Evolutionary conservation across 2,329 filamentous ascomycete genomes (phyloP).

Genomic region (Fusarium mangiferae): DNA sequence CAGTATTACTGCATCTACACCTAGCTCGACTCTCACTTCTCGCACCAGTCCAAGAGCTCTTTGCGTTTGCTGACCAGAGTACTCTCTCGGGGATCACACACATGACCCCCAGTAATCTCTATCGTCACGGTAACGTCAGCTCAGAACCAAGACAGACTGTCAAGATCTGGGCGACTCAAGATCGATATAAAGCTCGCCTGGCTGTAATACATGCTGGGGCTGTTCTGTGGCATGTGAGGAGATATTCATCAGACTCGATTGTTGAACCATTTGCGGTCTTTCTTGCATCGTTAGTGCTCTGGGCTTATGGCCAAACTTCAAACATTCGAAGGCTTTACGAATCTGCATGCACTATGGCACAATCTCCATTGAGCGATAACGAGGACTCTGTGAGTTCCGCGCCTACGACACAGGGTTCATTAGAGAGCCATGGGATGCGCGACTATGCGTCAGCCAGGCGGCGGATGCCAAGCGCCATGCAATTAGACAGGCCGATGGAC

Average conservation of each 20-base stretch:
- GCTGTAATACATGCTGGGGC: background rate
- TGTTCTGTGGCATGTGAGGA: background rate
- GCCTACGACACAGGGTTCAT: background rate
- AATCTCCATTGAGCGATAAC: background rate
- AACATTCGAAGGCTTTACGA: background rate
- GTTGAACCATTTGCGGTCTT: background rate
- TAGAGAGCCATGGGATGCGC: background rate
- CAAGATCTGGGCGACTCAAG: background rate
- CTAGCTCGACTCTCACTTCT: background rate
- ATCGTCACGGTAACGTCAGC: background rate
- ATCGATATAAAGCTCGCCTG: background rate
- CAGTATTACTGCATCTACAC: background rate
- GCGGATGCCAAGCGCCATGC: background rate
- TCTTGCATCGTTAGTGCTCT: background rate
- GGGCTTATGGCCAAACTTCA: fast-evolving
- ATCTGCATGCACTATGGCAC: fast-evolving
- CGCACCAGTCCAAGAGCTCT: background rate
- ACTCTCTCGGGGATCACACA: background rate
- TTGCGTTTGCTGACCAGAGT: background rate
- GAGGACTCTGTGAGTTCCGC: background rate
- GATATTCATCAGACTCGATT: background rate
- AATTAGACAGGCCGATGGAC: background rate
- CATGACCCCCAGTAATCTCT: background rate
- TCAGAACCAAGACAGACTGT: background rate
- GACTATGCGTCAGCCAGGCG: fast-evolving